Evolutionary conservation across 495 filamentous ascomycete species (phyloP).

Genomic region (Lasiosphaeriaceae sp.): DNA sequence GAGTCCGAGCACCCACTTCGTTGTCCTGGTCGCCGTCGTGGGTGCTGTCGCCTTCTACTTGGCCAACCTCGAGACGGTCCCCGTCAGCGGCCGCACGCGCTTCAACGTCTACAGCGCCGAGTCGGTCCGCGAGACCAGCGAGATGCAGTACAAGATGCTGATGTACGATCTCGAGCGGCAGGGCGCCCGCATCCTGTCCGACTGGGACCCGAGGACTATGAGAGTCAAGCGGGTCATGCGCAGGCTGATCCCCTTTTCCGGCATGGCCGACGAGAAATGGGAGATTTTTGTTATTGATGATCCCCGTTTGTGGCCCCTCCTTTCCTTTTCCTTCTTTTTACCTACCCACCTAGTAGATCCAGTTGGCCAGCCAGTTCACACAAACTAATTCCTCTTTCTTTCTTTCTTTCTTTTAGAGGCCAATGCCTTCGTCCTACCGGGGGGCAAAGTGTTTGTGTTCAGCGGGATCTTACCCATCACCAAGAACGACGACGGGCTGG

Average conservation of each 20-base stretch:
- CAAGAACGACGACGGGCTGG: conserved; percentile 67
- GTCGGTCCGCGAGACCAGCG: conserved; percentile 52
- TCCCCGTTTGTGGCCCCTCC: conserved; percentile 12
- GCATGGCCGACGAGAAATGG: conserved; percentile 63
- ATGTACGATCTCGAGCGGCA: conserved; percentile 40
- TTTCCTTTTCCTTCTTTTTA: too few relatives aligned
- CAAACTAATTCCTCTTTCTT: too few relatives aligned
- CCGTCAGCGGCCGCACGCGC: conserved; percentile 71
- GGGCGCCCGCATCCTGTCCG: conserved; percentile 34
- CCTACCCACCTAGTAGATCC: too few relatives aligned
- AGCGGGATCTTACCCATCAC: conserved; percentile 76
- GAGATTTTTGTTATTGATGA: conserved; percentile 83
- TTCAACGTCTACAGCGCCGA: conserved; percentile 70
- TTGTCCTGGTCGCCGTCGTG: conserved; percentile 30
- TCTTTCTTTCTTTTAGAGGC: conserved; percentile 16
- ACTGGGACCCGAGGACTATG: conserved; percentile 34
- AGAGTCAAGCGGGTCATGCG: conserved; percentile 66
- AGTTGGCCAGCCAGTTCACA: too few relatives aligned
- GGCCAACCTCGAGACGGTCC: conserved; percentile 72
- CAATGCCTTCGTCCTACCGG: conserved; percentile 91
- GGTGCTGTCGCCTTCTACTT: conserved; percentile 58
- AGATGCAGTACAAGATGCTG: conserved; percentile 48
- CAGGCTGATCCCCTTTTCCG: conserved; percentile 65
- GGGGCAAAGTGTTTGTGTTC: conserved; percentile 92
- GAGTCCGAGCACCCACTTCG: conserved; percentile 28